Conservation (phyloP, 768 basidiomycete species). For the Fistulinella prunicolor region DNA sequence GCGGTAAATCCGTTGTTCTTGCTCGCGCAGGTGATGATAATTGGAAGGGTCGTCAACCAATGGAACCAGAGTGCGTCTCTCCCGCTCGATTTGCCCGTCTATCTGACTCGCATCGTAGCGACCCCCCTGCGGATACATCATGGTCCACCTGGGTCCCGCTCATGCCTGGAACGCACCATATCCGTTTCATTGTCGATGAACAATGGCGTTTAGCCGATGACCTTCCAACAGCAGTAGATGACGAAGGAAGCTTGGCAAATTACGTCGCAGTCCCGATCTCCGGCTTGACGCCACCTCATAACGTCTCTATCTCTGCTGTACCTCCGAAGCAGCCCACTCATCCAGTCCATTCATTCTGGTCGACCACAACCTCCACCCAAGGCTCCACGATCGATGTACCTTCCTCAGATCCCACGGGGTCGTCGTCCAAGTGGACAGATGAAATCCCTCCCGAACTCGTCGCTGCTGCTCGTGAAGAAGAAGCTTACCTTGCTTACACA, state of each 20-base stretch:
- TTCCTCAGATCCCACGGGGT: slow-evolving; percentile 31
- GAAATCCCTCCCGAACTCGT: slow-evolving; percentile 76
- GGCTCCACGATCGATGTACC: slow-evolving; percentile 27
- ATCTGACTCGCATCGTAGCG: slow-evolving; percentile 23
- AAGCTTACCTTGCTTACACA: slow-evolving; percentile 55
- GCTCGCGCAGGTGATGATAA: slow-evolving; percentile 72
- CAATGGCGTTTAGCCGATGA: slow-evolving; percentile 77
- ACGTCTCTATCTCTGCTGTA: slow-evolving; percentile 35
- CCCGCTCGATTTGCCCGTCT: slow-evolving; percentile 4
- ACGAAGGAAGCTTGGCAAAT: slow-evolving; percentile 92
- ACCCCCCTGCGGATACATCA: slow-evolving; percentile 33
- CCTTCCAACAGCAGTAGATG: slow-evolving; percentile 86
- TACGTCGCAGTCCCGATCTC: slow-evolving; percentile 62
- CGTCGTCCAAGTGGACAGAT: slow-evolving; percentile 61
- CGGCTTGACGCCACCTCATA: slow-evolving; percentile 31
- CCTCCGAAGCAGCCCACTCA: slow-evolving; percentile 26
- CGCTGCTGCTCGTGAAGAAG: slow-evolving; percentile 81
- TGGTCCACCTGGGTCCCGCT: slow-evolving; percentile 49
- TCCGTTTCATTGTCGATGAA: slow-evolving; percentile 94
- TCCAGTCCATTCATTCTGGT: slow-evolving; percentile 44
- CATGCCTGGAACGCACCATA: slow-evolving; percentile 86
- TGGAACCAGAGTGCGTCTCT: slow-evolving; percentile 59
- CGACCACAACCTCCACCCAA: slow-evolving; percentile 35
- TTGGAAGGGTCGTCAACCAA: slow-evolving; percentile 66
- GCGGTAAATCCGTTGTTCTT: slow-evolving; percentile 60